A percentile compares a stretch with the other conserved stretches of the same genome.
phyloP scores from a whole-genome alignment of 805 yeast species.

The Kuraishia piskuri region DNA sequence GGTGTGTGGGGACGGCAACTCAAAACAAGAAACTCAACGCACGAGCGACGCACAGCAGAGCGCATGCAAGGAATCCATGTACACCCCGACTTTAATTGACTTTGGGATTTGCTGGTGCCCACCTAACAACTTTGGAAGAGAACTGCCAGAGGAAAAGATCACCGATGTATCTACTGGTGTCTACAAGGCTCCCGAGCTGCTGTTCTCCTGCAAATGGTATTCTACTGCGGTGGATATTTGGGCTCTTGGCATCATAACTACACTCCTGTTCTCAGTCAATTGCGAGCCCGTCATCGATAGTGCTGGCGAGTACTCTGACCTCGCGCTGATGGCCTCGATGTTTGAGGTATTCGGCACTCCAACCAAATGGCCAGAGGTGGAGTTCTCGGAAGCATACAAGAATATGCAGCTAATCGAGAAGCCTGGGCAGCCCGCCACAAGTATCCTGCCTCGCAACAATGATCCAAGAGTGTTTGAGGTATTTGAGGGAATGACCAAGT shows the following conservation, averaged over 20 bases:
- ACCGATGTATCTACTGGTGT: conserved; percentile 60
- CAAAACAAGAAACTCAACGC: not conserved
- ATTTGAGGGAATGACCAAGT: conserved; percentile 35
- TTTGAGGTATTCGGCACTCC: conserved; percentile 61
- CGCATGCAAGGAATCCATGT: no score
- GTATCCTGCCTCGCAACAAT: conserved; percentile 28
- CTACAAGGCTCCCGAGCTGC: conserved; percentile 68
- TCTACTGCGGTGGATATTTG: conserved; percentile 56
- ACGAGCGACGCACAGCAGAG: no score
- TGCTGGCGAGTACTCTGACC: conserved; percentile 41
- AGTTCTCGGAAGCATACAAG: conserved; percentile 25
- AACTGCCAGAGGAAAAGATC: conserved; percentile 32
- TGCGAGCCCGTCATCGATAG: conserved; percentile 27
- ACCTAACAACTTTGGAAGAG: conserved; percentile 62
- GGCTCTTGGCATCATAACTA: conserved; percentile 58
- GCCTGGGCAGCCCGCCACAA: conserved; percentile 11
- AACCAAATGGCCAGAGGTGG: conserved; percentile 35
- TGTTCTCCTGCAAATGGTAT: conserved; percentile 52
- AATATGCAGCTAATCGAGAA: conserved; percentile 20
- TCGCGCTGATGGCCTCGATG: conserved; percentile 46
- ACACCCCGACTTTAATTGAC: conserved; percentile 28
- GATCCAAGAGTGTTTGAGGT: conserved; percentile 13
- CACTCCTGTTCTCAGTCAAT: conserved; percentile 36
- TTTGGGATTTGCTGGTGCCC: conserved; percentile 29
- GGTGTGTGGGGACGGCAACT: not conserved